Percentiles rank a stretch among this genome's conserved stretches.
These are phyloP conservation scores for Agrostemma githago DNA, from an alignment of 148 eudicot species.

Conservation along the genomic window DNA sequence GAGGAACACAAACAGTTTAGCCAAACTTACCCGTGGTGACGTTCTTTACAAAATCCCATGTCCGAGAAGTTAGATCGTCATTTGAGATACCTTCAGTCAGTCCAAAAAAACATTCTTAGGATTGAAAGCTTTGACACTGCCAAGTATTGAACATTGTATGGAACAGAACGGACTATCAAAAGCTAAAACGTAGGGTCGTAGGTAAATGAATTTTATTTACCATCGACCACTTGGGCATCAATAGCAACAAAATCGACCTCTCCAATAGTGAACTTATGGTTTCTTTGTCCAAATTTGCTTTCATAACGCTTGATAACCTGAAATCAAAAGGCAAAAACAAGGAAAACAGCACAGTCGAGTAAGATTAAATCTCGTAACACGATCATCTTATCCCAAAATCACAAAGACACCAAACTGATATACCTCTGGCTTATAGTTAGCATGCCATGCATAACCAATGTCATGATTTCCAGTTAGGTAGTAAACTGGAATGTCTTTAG, in stretches of 20 bases:
- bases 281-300: conserved; percentile 63
- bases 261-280: conserved; percentile 57
- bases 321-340: conserved; percentile 4
- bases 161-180: neutral
- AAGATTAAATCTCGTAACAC: neutral
- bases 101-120: neutral
- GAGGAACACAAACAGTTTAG: conserved; percentile 16
- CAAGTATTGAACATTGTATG: neutral
- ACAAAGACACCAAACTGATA: conserved; percentile 5
- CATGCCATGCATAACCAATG: conserved; percentile 65
- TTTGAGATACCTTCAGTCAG: conserved; percentile 45
- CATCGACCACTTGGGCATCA: conserved; percentile 89
- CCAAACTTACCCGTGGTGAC: conserved; percentile 47
- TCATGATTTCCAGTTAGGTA: conserved; percentile 92
- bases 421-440: conserved; percentile 62
- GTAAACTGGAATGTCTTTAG: conserved; percentile 41
- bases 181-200: neutral
- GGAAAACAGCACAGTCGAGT: neutral
- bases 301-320: conserved; percentile 80
- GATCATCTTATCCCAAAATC: neutral
- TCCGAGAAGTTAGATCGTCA: conserved; percentile 36
- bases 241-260: conserved; percentile 75
- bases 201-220: conserved; percentile 28
- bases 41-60: conserved; percentile 68
- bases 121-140: neutral